phyloP scores from a whole-genome alignment of 2,329 filamentous ascomycete genomes.

The Epichloe sibirici region DNA sequence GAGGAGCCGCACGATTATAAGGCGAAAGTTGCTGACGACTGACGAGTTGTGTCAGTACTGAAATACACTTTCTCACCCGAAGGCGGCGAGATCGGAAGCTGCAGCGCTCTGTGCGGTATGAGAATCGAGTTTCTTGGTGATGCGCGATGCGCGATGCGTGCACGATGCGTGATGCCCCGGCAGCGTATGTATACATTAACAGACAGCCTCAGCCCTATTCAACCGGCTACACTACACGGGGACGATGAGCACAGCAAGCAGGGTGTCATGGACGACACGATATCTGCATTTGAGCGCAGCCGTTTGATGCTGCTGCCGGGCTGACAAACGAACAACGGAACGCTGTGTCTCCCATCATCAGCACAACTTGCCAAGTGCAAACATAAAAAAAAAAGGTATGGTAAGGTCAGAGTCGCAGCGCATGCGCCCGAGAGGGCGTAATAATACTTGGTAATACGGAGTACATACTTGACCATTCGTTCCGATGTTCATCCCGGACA shows the following conservation, averaged over 20 bases:
- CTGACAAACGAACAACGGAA: too few relatives aligned
- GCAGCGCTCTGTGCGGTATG: neutral
- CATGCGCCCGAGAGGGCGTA: neutral
- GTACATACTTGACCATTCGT: too few relatives aligned
- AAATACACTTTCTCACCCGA: neutral
- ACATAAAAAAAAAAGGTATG: neutral
- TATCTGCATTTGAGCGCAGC: too few relatives aligned
- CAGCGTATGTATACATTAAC: too few relatives aligned
- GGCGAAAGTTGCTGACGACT: neutral
- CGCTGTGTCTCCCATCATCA: too few relatives aligned
- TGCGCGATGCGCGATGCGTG: too few relatives aligned
- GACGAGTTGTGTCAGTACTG: neutral
- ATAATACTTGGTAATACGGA: too few relatives aligned
- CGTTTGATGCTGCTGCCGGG: too few relatives aligned
- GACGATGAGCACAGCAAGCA: neutral
- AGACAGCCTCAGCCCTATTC: neutral
- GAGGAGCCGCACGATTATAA: too few relatives aligned
- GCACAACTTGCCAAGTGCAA: too few relatives aligned
- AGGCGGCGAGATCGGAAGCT: neutral
- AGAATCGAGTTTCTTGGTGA: neutral
- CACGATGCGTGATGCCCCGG: too few relatives aligned
- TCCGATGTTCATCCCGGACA: too few relatives aligned
- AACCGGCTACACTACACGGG: neutral
- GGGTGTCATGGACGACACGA: neutral
- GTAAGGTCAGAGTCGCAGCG: neutral